Conservation (phyloP, 2,329 filamentous ascomycete species). For the Aspergillus cejpii region DNA sequence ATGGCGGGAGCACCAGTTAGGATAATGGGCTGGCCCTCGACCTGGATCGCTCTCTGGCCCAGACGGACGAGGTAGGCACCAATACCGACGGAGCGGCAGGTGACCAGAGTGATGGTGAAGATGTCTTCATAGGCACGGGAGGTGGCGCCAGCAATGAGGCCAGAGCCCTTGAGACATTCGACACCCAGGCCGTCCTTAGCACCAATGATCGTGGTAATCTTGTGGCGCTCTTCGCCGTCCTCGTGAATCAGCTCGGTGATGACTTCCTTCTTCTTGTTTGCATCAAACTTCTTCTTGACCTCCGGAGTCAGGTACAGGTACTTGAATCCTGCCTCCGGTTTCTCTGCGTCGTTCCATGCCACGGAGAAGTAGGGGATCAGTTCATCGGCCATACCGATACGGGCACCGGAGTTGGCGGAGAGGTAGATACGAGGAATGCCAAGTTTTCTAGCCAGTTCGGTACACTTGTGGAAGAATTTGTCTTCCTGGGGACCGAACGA, state of each 20-base stretch:
- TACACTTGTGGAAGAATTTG: constrained; percentile 98
- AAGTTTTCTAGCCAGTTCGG: constrained; percentile 84
- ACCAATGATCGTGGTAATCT: constrained; percentile 89
- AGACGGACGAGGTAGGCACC: constrained; percentile 98
- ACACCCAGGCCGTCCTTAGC: constrained; percentile 94
- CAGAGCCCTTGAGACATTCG: constrained; percentile 92
- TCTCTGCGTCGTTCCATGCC: constrained; percentile 80
- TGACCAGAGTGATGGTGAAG: constrained; percentile 95
- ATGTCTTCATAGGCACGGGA: constrained; percentile 97
- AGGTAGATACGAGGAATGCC: constrained; percentile 96
- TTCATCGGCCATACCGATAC: constrained; percentile 93
- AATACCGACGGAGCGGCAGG: constrained; percentile 97
- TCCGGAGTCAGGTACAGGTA: constrained; percentile 91
- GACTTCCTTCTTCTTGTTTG: constrained; percentile 65
- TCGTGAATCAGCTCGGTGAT: constrained; percentile 83
- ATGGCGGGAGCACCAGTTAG: constrained; percentile 93
- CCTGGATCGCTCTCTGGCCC: constrained; percentile 95
- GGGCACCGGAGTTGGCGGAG: constrained; percentile 96
- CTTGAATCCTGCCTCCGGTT: constrained; percentile 85
- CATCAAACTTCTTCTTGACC: constrained; percentile 78
- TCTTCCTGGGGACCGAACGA: constrained; percentile 96
- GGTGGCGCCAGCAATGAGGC: constrained; percentile 95
- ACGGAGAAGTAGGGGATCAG: constrained; percentile 95
- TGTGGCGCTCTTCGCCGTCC: constrained; percentile 82
- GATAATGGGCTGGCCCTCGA: constrained; percentile 98